Base-by-base conservation (phyloP, 73 alveolate genomes). In the Paramecium octaurelia region DNA sequence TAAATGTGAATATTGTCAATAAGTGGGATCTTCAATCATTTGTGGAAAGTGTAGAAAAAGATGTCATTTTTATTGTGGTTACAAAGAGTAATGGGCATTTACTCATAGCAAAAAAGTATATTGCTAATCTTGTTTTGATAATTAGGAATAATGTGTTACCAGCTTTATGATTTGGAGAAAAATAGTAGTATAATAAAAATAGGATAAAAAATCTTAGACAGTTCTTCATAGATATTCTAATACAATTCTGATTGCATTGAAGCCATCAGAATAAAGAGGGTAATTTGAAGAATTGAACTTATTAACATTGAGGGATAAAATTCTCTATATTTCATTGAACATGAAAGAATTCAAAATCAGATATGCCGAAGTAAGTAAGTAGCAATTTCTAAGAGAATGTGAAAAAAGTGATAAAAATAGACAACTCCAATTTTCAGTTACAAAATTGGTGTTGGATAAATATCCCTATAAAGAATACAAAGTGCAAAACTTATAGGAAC, bases 41-140 rank as follows among this genome's bases (percentile, higher is more conserved):
- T 89, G 94, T 44, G 40, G 35, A 36, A 89, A 83, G 12, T 89
- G 94, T 27, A 70, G 84, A 71, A 83, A 89, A 70, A 89, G 75
- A 71, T 44, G 50, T 42, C 94, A 89, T 71, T 89, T 89, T 88
- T 83, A 77, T 42, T 89, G 91, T 80, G 94, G 76, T 14, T 89
- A 50, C 27, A 59, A 27, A 71, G 42, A 69, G 21, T 46, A 43
- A 71, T 70, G 86, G 94, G 94, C 42, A 70, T 89, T 70, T 29
- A 58, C 70, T 29, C 42, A 31, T 73, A 73, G 58, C 34, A 89
- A 89, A 38, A 89, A 71, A 46, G 89, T 24, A 42, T 71, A 35
- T 58, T 89, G 76, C 27, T 36, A 10, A 44, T 23, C 46, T 18
- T 77, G 68, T 73, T 59, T 31, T 89, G 92, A 64, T 31, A 43